Base-by-base conservation (phyloP, 148 eudicot species). In the Amaranthus cruentus region DNA sequence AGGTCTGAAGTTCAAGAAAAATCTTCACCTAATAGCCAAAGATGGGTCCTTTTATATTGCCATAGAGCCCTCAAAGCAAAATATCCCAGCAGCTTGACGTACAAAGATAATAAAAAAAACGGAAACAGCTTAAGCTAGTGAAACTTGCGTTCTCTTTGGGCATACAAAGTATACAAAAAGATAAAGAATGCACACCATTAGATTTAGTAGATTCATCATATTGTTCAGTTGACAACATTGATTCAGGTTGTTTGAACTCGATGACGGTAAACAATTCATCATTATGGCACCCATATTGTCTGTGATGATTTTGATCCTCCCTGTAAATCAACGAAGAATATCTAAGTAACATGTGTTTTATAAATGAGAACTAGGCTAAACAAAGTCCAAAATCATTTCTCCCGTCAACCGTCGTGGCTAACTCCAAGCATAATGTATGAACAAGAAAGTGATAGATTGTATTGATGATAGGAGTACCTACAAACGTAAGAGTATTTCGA, bases 271-370 rank as follows among this genome's bases (percentile, higher is more conserved):
- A 64, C 59, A 75, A 55, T 62, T 72, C 70, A 72, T 73, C 58
- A 53, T 61, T 68, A 48, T 63, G 65, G 50, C 81, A 59, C 51
- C 72, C 76, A 46, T 70, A 59, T 53, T 62, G 71, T 73, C 75
- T 67, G 55, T 46, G 71, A 28, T 60, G 77, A 46, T 12, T 70
- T 62, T 49, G 73, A 71, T 78, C 83, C 76, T 74, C 74, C 91
- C 96, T 92, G 91, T 73, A 81, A 85, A 65, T 18, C 66, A 58
- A 65, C 21, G 13, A 65, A 72, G 68, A 43, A 65, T 52, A 73
- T 47, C 55, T 74, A 62, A 70, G 65, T 4, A 62, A 55, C 57
- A 53, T 13, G 72, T 57, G 21, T 43, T 11, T 42, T 51, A 59
- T 2, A 52, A 47, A 55, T 54, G 63, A 63, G 54, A n/a, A 52